Evolutionary conservation across 2,329 filamentous ascomycete species (phyloP).

Genomic region (Penicillium sp.): DNA sequence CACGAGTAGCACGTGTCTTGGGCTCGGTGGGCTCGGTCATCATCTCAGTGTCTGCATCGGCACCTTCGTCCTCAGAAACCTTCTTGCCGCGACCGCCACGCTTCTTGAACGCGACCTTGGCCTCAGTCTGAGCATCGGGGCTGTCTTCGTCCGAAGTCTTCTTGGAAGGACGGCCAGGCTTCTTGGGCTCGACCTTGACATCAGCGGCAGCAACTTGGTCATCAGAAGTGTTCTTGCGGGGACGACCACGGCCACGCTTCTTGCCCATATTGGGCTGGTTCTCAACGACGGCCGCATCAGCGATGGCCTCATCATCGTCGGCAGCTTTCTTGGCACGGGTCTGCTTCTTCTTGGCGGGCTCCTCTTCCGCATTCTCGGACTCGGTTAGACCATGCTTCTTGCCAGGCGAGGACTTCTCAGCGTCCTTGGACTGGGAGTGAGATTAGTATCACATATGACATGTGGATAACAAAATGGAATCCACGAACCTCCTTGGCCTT

Average conservation of each 20-base stretch:
- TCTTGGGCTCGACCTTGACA: neutral
- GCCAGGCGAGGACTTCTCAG: neutral
- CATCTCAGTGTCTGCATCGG: neutral
- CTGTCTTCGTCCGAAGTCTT: neutral
- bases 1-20: neutral
- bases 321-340: conserved; percentile 6
- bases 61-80: neutral
- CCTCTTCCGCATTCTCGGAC: conserved; percentile 6
- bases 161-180: conserved; percentile 6
- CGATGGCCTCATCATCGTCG: conserved; percentile 12
- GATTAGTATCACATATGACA: neutral
- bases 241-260: conserved; percentile 22
- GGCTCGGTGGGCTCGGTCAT: neutral
- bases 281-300: conserved; percentile 12
- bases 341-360: conserved; percentile 15
- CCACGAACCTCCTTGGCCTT: neutral
- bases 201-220: neutral
- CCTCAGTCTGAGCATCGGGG: neutral
- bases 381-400: neutral
- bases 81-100: neutral
- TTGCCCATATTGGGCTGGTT: conserved; percentile 22
- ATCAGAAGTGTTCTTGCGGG: neutral
- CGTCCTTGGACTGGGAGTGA: conserved; percentile 2
- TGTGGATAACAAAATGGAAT: neutral
- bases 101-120: neutral